Conservation (phyloP, 352 stramenopile species). For the Globisporangium okanoganense region DNA sequence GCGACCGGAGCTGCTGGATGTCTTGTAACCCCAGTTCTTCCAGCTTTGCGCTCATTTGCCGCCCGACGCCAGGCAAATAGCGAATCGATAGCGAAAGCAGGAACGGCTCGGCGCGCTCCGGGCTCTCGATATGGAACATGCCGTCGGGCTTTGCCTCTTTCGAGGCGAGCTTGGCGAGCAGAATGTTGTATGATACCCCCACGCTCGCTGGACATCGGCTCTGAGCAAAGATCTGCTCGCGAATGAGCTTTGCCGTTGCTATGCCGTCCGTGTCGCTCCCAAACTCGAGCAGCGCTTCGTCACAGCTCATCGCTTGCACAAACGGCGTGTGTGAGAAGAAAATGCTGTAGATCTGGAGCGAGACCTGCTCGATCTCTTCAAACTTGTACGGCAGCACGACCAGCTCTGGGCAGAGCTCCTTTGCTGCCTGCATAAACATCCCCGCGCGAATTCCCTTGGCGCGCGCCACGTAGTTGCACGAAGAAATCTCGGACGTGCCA, state of each 20-base stretch:
- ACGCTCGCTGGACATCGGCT: conserved; percentile 92
- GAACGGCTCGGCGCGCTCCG: conserved; percentile 50
- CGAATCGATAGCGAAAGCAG: conserved; percentile 58
- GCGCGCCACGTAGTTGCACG: conserved; percentile 94
- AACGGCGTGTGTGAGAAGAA: conserved; percentile 84
- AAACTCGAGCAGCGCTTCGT: conserved; percentile 94
- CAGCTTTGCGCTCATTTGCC: conserved; percentile 60
- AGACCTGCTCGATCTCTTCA: conserved; percentile 86
- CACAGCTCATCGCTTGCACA: conserved; percentile 94
- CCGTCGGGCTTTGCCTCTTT: conserved; percentile 93
- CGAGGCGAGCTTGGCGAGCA: conserved; percentile 93
- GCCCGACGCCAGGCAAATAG: conserved; percentile 82
- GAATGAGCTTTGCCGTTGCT: conserved; percentile 64
- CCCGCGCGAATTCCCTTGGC: conserved; percentile 89
- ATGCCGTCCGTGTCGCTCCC: conserved; percentile 50
- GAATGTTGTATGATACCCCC: conserved; percentile 91
- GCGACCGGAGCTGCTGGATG: conserved; percentile 52
- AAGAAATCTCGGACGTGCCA: conserved; percentile 90
- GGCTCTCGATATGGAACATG: conserved; percentile 54
- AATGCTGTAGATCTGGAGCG: conserved; percentile 91
- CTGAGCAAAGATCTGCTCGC: conserved; percentile 57
- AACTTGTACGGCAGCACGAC: conserved; percentile 95
- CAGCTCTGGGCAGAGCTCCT: conserved; percentile 88
- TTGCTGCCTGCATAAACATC: conserved; percentile 94
- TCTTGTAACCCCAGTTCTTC: conserved; percentile 58